Evolutionary conservation across 495 filamentous ascomycete genomes (phyloP).

Genomic region (Xylaria sp.): DNA sequence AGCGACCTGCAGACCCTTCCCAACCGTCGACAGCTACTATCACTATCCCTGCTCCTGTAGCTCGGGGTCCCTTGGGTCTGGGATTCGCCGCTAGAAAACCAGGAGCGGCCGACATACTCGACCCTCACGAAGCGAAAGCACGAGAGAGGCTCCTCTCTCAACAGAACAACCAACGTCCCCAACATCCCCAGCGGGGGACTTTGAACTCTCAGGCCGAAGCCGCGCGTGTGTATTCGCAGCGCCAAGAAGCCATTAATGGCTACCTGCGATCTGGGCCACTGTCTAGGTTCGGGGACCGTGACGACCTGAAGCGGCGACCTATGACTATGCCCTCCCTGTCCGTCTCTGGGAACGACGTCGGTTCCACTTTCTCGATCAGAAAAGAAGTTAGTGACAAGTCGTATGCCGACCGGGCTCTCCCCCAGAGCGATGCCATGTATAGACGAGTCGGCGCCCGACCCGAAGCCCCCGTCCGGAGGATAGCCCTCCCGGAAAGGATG

Average conservation of each 20-base stretch:
- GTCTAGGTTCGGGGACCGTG: background rate
- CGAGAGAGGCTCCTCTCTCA: slow-evolving; percentile 30
- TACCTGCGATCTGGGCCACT: slow-evolving; percentile 24
- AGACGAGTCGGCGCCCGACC: background rate
- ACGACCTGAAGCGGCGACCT: background rate
- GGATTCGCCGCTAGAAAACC: background rate
- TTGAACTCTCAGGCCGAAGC: slow-evolving; percentile 15
- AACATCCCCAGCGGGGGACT: slow-evolving; percentile 6
- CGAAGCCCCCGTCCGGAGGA: background rate
- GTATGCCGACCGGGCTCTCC: background rate
- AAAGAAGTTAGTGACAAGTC: background rate
- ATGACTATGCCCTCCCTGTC: background rate
- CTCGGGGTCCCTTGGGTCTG: background rate
- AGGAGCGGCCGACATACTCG: slow-evolving; percentile 27
- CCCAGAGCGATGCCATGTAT: background rate
- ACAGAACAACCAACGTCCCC: slow-evolving; percentile 15
- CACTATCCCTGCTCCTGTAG: background rate
- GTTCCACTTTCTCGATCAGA: background rate
- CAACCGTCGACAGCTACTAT: background rate
- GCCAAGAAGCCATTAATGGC: slow-evolving; percentile 29
- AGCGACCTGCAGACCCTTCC: background rate
- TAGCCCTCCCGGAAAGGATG: no score
- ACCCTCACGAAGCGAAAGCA: slow-evolving; percentile 30
- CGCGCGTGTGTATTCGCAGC: slow-evolving; percentile 29
- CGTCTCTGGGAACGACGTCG: background rate